Conservation (phyloP, 495 filamentous ascomycete species). For the Penicillium ucsense region DNA sequence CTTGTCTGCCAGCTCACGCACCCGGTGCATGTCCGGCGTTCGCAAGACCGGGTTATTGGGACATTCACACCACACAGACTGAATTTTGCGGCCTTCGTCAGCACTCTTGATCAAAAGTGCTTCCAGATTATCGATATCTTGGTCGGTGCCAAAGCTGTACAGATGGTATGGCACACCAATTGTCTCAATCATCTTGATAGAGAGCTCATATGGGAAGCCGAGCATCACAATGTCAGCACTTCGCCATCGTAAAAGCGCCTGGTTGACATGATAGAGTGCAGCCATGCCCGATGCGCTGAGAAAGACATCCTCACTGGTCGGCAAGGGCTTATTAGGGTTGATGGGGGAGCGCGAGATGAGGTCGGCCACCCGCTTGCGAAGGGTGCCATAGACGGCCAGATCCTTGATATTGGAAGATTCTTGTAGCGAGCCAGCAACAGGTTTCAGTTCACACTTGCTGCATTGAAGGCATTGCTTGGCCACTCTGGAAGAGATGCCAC, state of each 20-base stretch:
- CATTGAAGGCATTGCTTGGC: constrained; percentile 1
- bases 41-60: constrained; percentile 37
- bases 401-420: not conserved
- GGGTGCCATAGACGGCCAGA: not conserved
- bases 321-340: not conserved
- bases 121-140: constrained; percentile 30
- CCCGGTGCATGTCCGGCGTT: constrained; percentile 31
- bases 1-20: constrained; percentile 28
- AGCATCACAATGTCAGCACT: constrained; percentile 7
- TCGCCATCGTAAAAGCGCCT: not conserved
- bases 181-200: constrained; percentile 19
- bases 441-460: not conserved
- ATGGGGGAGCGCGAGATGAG: constrained; percentile 1
- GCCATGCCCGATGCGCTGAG: constrained; percentile 41
- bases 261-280: constrained; percentile 20
- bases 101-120: not conserved
- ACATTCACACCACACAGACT: constrained; percentile 22
- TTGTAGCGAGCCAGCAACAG: not conserved
- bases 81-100: constrained; percentile 10
- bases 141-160: constrained; percentile 16
- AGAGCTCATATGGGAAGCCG: constrained; percentile 22
- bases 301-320: constrained; percentile 24
- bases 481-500: constrained; percentile 5
- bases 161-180: constrained; percentile 19
- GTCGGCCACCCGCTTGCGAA: constrained; percentile 2